These are phyloP conservation scores for Pichia norvegensis DNA, from an alignment of 1,139 yeast genomes.

Conservation along the genomic window DNA sequence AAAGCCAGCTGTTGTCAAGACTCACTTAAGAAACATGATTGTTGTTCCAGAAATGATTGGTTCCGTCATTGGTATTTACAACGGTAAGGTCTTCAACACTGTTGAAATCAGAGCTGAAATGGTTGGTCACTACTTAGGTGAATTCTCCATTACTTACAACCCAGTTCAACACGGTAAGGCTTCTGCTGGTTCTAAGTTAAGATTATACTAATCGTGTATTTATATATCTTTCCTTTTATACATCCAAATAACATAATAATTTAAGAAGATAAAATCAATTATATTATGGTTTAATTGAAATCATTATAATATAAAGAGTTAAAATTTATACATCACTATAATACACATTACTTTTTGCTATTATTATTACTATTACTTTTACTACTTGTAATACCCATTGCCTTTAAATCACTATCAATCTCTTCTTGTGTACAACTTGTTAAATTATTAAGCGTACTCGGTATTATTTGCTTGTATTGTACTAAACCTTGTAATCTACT, in stretches of 20 bases:
- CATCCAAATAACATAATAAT: slow-evolving; percentile 4
- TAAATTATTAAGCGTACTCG: slow-evolving; percentile 53
- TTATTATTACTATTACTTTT: background rate
- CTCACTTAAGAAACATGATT: slow-evolving; percentile 99
- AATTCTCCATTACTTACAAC: slow-evolving; percentile 98
- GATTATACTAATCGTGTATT: slow-evolving; percentile 25
- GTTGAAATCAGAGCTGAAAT: slow-evolving; percentile 99
- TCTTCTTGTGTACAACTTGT: slow-evolving; percentile 54
- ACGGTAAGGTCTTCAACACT: slow-evolving; percentile 99
- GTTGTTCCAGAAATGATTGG: slow-evolving; percentile 99
- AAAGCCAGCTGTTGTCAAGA: slow-evolving; percentile 97
- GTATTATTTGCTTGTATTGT: slow-evolving; percentile 42
- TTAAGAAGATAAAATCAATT: background rate
- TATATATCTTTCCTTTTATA: slow-evolving; percentile 12
- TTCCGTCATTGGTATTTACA: slow-evolving; percentile 97
- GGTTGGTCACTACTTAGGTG: slow-evolving; percentile 99
- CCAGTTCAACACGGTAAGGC: slow-evolving; percentile 99
- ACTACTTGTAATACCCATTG: slow-evolving; percentile 17
- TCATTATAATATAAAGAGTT: too few relatives aligned
- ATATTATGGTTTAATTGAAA: too few relatives aligned
- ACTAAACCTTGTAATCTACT: slow-evolving; percentile 51
- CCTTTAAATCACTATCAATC: slow-evolving; percentile 48
- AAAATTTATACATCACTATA: too few relatives aligned
- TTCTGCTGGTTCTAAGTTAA: slow-evolving; percentile 56
- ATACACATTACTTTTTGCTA: background rate